Base-by-base conservation (phyloP, 108 stramenopile genomes). In the Cyclostephanos tholiformis region DNA sequence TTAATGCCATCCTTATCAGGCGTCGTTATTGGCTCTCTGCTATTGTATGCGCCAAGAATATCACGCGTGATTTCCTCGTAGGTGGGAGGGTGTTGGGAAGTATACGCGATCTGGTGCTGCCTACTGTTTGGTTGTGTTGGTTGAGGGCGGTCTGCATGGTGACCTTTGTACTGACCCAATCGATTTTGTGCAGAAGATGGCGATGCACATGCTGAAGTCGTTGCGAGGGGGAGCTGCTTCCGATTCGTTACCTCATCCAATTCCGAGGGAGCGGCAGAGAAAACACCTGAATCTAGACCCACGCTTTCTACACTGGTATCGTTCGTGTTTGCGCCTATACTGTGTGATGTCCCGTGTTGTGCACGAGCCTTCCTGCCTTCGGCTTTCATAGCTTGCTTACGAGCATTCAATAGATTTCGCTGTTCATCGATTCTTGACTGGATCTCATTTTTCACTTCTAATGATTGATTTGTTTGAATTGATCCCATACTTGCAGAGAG, bases 201-300 rank as follows among this genome's bases (percentile, higher is more conserved):
- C 58, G 38, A 64, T 46, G 25, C 25, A 41, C n/a, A n/a, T n/a
- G n/a, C n/a, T n/a, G n/a, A n/a, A n/a, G 63, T 6, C 46, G 55
- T 32, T 56, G 50, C n/a, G 13, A 2, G 22, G 12, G 35, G 20
- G 35, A 27, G 19, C 17, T 32, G 30, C 35, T 56, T 43, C 19
- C 67, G 67, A 35, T 67, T 53, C 49, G 63, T 69, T n/a, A 43
- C 63, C 43, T 77, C 76, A 49, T 53, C 41, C 44, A 77, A 65
- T 50, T 77, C 76, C 20, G 68, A 70, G 6, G 76, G 76, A 30
- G 62, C 69, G 58, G 61, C 50, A 49, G 68, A 77, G 60, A 39
- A 12, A 7, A 75, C 57, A 3, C 67, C 67, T 23, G 67, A n/a
- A n/a, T n/a, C n/a, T n/a, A n/a, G n/a, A n/a, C n/a, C n/a, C n/a